A percentile compares a stretch with the other conserved stretches of the same genome.
Evolutionary conservation across 192 early-diverging fungal genomes (phyloP).

Genomic region (Backusella mclennaniae): DNA sequence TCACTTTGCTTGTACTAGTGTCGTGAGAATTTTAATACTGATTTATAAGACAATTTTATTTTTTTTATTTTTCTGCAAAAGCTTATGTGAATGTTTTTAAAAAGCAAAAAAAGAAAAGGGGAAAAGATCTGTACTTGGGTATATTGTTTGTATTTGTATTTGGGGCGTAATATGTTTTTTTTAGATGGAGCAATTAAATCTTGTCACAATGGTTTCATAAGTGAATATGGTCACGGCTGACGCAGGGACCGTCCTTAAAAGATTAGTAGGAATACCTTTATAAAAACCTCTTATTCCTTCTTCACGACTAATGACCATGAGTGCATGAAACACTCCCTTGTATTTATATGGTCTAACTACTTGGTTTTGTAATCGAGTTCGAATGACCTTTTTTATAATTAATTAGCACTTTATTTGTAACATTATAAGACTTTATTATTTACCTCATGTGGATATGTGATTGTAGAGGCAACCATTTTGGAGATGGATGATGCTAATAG

Average conservation of each 20-base stretch:
- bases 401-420: neutral
- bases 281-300: conserved; percentile 87
- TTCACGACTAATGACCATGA: conserved; percentile 66
- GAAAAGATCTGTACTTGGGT: neutral
- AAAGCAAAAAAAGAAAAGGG: neutral
- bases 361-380: conserved; percentile 93
- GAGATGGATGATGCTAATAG: conserved; percentile 79
- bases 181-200: conserved; percentile 32
- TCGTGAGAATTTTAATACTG: neutral
- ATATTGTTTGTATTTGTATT: neutral
- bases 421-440: neutral
- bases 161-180: neutral
- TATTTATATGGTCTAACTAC: conserved; percentile 70
- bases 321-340: conserved; percentile 78
- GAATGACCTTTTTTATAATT: conserved; percentile 55
- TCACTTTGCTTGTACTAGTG: neutral
- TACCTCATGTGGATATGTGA: conserved; percentile 96
- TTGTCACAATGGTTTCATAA: conserved; percentile 81
- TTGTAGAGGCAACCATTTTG: conserved; percentile 86
- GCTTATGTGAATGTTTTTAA: neutral
- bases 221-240: conserved; percentile 84
- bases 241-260: conserved; percentile 88
- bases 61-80: neutral
- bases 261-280: conserved; percentile 80
- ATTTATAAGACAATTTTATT: neutral